Evolutionary conservation across 106 monocot genomes (phyloP).

Genomic region (Dendrobium catenatum): DNA sequence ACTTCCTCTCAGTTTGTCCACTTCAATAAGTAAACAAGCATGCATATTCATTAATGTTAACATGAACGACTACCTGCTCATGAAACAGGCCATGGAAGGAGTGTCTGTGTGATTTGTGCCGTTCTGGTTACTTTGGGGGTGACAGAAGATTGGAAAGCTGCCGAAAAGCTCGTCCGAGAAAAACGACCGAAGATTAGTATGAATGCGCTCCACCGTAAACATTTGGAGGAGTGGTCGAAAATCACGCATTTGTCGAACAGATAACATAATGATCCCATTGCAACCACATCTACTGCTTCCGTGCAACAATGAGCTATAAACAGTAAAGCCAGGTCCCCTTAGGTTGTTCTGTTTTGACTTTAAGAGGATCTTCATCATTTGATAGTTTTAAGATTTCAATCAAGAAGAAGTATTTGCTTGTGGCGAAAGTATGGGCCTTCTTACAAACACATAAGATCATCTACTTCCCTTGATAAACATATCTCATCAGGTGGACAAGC

Average conservation of each 20-base stretch:
- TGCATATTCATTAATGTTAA: background rate
- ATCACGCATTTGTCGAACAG: background rate
- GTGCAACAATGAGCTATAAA: constrained; percentile 5
- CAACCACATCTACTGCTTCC: background rate
- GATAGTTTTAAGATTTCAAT: background rate
- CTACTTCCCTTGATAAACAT: too few species aligned
- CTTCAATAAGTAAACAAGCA: background rate
- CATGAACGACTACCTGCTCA: background rate
- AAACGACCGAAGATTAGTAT: constrained; percentile 63
- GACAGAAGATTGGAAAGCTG: constrained; percentile 71
- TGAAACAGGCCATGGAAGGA: constrained; percentile 82
- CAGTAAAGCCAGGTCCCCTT: too few species aligned
- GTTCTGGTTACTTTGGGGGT: constrained; percentile 55
- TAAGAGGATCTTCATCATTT: background rate
- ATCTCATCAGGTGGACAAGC: too few species aligned
- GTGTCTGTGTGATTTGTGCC: constrained; percentile 75
- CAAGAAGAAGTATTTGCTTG: too few species aligned
- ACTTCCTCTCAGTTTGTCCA: background rate
- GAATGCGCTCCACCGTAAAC: constrained; percentile 70
- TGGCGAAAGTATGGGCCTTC: too few species aligned
- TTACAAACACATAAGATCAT: too few species aligned
- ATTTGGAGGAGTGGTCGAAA: constrained; percentile 76
- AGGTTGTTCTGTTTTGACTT: background rate
- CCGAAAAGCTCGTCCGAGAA: constrained; percentile 60
- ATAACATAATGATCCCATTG: background rate